phyloP scores from a whole-genome alignment of 176 grass and related monocot species.

The Carex parvula region DNA sequence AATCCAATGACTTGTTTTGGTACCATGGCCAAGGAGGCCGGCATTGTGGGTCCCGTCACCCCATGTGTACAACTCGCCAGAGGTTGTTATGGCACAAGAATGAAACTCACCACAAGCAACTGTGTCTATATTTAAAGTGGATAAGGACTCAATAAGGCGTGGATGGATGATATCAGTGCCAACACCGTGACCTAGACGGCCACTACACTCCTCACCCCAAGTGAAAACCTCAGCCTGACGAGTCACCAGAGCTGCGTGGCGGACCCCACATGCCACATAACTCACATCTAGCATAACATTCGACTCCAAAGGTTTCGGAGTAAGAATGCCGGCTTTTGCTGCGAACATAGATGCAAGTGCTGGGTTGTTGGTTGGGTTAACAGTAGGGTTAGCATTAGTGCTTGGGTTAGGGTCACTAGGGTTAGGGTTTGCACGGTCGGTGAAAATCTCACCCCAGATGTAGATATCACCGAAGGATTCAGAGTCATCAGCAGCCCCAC shows the following conservation, averaged over 20 bases:
- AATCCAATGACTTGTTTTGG: constrained; percentile 88
- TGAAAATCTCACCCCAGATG: constrained; percentile 89
- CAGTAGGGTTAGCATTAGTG: not conserved
- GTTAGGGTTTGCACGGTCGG: constrained; percentile 33
- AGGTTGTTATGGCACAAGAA: constrained; percentile 72
- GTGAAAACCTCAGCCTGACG: constrained; percentile 87
- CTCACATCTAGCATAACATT: constrained; percentile 95
- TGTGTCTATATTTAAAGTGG: constrained; percentile 56
- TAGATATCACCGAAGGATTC: constrained; percentile 93
- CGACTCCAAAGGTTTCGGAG: constrained; percentile 90
- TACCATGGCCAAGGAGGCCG: constrained; percentile 93
- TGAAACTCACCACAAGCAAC: constrained; percentile 93
- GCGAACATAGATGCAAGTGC: constrained; percentile 14
- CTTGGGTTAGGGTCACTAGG: not conserved
- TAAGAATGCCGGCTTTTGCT: constrained; percentile 55
- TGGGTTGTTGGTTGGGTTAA: constrained; percentile 27
- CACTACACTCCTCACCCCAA: constrained; percentile 90
- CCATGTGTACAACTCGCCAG: constrained; percentile 95
- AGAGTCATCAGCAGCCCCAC: constrained; percentile 55
- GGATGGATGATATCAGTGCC: constrained; percentile 61
- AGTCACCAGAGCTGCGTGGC: constrained; percentile 81
- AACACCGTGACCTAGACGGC: constrained; percentile 79
- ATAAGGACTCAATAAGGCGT: constrained; percentile 72
- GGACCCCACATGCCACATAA: constrained; percentile 76
- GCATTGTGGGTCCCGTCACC: constrained; percentile 92